A percentile compares a stretch with the other conserved stretches of the same genome.
Evolutionary conservation across 768 basidiomycete genomes (phyloP).

Genomic region (Chalciporus pseudorubinellus): DNA sequence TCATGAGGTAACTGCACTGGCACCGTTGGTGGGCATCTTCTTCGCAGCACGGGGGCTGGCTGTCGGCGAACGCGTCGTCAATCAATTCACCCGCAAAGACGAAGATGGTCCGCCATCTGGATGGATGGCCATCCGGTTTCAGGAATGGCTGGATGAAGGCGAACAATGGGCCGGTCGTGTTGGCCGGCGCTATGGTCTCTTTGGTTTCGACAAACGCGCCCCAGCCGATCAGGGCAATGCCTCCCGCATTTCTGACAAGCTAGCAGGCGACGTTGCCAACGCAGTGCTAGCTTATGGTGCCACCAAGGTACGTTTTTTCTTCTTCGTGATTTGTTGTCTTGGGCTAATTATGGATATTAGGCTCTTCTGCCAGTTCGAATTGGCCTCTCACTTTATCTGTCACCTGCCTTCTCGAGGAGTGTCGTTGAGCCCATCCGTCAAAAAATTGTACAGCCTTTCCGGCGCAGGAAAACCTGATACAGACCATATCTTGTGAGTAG

Average conservation of each 20-base stretch:
- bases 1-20: slow-evolving; percentile 81
- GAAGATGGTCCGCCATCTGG: slow-evolving; percentile 17
- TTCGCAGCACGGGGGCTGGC: slow-evolving; percentile 64
- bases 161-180: slow-evolving; percentile 67
- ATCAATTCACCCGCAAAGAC: slow-evolving; percentile 31
- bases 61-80: slow-evolving; percentile 65
- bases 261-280: slow-evolving; percentile 80
- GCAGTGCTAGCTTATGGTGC: slow-evolving; percentile 78
- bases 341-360: slow-evolving; percentile 35
- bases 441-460: slow-evolving; percentile 20
- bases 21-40: slow-evolving; percentile 73
- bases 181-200: slow-evolving; percentile 74
- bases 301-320: slow-evolving; percentile 59
- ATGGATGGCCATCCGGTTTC: slow-evolving; percentile 46
- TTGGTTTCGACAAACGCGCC: slow-evolving; percentile 65
- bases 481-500: slow-evolving; percentile 29
- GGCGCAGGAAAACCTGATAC: neutral
- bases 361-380: slow-evolving; percentile 73
- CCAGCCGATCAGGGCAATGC: slow-evolving; percentile 3
- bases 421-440: slow-evolving; percentile 61
- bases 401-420: slow-evolving; percentile 68
- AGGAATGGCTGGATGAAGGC: slow-evolving; percentile 75
- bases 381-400: slow-evolving; percentile 66
- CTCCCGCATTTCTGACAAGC: slow-evolving; percentile 30
- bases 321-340: neutral